phyloP scores from a whole-genome alignment of 345 rosid genomes.

The Rhizophora mangle region DNA sequence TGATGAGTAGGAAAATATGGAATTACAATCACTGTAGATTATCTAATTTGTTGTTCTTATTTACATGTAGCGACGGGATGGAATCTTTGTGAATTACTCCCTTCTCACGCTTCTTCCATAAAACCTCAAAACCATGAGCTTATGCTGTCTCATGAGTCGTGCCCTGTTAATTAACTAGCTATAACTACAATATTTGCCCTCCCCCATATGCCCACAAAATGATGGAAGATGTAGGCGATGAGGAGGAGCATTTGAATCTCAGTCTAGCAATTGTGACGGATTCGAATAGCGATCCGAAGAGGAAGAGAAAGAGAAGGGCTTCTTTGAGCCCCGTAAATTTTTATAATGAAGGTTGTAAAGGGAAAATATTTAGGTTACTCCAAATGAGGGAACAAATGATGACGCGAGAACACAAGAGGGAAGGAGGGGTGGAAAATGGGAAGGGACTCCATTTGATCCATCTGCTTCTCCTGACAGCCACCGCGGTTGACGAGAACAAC shows the following conservation, averaged over 20 bases:
- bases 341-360: constrained; percentile 28
- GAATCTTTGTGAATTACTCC: constrained; percentile 37
- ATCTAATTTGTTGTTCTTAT: constrained; percentile 15
- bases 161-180: not conserved
- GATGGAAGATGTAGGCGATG: constrained; percentile 29
- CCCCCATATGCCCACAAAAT: not conserved
- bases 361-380: constrained; percentile 45
- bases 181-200: constrained; percentile 4
- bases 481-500: constrained; percentile 45
- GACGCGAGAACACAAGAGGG: constrained; percentile 29
- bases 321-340: constrained; percentile 7
- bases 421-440: constrained; percentile 30
- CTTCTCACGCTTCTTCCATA: constrained; percentile 23
- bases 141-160: not conserved
- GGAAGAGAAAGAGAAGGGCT: constrained; percentile 37
- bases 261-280: constrained; percentile 46
- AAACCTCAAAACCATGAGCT: constrained; percentile 17
- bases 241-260: constrained; percentile 40
- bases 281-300: constrained; percentile 1
- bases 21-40: not conserved
- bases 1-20: not conserved
- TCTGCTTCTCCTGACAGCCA: constrained; percentile 50
- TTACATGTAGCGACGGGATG: constrained; percentile 33
- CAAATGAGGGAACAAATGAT: constrained; percentile 59
- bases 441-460: constrained; percentile 64